phyloP scores from a whole-genome alignment of 2,329 filamentous ascomycete species.

The Microsporum ferrugineum region DNA sequence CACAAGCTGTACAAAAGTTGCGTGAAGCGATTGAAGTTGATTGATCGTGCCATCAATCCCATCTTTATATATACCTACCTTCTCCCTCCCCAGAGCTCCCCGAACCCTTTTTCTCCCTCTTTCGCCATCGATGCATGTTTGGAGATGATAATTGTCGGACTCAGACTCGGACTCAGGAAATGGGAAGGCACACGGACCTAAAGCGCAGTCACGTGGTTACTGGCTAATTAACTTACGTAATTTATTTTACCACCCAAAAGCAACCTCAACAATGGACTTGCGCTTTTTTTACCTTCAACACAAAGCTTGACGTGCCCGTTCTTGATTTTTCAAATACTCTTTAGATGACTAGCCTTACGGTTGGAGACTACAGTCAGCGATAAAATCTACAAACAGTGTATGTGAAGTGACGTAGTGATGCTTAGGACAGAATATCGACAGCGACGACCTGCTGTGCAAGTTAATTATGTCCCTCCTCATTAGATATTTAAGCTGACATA shows the following conservation, averaged over 20 bases:
- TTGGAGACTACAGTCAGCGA: too few relatives aligned
- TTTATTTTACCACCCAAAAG: too few relatives aligned
- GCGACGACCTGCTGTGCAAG: constrained; percentile 37
- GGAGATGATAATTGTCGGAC: neutral
- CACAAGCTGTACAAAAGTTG: neutral
- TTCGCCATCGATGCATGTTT: neutral
- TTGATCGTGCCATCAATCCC: neutral
- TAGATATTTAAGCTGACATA: constrained; percentile 9
- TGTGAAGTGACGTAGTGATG: constrained; percentile 13
- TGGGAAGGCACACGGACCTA: constrained; percentile 17
- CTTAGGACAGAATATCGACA: constrained; percentile 26
- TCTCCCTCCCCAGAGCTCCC: neutral
- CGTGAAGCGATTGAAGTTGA: neutral
- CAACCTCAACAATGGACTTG: too few relatives aligned
- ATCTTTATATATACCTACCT: neutral
- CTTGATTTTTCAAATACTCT: too few relatives aligned
- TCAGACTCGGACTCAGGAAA: constrained; percentile 13
- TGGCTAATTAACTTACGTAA: too few relatives aligned
- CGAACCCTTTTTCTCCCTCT: neutral
- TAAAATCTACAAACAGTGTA: too few relatives aligned
- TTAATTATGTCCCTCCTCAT: constrained; percentile 5
- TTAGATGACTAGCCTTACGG: too few relatives aligned
- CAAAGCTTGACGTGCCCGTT: too few relatives aligned
- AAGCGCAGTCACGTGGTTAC: constrained; percentile 15
- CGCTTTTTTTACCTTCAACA: too few relatives aligned